A percentile compares a stretch with the other conserved stretches of the same genome.
Evolutionary conservation across 2,329 filamentous ascomycete species (phyloP).

Genomic region (Coleophoma eucalyptorum): DNA sequence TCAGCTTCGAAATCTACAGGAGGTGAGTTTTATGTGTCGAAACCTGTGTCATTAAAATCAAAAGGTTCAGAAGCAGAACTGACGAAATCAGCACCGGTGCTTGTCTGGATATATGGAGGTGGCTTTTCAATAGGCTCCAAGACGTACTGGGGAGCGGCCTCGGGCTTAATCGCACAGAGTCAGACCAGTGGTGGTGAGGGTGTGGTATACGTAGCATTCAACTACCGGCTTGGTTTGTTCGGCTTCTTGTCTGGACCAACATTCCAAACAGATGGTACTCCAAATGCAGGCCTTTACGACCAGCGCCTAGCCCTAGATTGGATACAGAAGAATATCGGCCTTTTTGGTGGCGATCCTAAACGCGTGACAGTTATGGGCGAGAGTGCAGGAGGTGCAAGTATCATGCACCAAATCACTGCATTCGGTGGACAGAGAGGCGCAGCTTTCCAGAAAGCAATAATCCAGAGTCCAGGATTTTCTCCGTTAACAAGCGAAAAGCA

Average conservation of each 20-base stretch:
- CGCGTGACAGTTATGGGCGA: constrained; percentile 43
- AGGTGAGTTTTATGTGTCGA: no score
- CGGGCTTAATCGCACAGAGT: constrained; percentile 29
- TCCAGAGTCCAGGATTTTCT: constrained; percentile 21
- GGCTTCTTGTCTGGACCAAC: constrained; percentile 40
- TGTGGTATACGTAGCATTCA: constrained; percentile 27
- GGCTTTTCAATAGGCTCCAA: constrained; percentile 39
- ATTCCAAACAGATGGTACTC: constrained; percentile 34
- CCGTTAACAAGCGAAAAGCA: constrained; percentile 7
- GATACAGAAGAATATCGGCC: constrained; percentile 45
- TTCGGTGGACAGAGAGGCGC: constrained; percentile 33
- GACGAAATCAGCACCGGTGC: constrained; percentile 10
- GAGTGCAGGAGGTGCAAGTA: constrained; percentile 45
- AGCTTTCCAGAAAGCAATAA: constrained; percentile 35
- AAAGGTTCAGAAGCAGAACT: constrained; percentile 12
- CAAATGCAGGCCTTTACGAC: constrained; percentile 46
- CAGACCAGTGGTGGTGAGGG: constrained; percentile 26
- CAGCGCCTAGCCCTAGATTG: constrained; percentile 51
- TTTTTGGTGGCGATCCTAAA: constrained; percentile 47
- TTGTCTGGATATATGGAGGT: constrained; percentile 46
- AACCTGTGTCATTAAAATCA: no score
- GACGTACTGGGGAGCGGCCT: constrained; percentile 28
- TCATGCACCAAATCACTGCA: constrained; percentile 48
- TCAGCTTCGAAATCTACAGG: no score
- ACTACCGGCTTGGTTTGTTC: constrained; percentile 29